phyloP scores from a whole-genome alignment of 2,329 filamentous ascomycete species.

The Kalmusia sp. region DNA sequence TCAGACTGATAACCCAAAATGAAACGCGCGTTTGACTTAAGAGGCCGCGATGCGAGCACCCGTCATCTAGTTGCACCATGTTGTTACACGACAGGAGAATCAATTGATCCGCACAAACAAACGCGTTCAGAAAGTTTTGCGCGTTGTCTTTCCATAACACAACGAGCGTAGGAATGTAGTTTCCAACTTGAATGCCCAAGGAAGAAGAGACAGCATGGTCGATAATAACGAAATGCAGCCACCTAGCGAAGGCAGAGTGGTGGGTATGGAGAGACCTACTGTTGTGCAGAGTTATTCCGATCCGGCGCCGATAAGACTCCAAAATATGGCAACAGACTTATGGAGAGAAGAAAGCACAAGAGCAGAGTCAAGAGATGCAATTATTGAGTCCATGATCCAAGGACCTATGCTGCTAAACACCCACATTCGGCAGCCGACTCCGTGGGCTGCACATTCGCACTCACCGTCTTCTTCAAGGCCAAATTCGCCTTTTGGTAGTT shows the following conservation, averaged over 20 bases:
- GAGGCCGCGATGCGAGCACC: neutral
- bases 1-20: neutral
- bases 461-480: slow-evolving; percentile 9
- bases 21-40: neutral
- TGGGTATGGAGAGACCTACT: neutral
- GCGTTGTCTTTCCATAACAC: neutral
- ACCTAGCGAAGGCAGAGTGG: neutral
- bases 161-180: neutral
- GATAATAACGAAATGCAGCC: neutral
- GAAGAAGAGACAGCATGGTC: neutral
- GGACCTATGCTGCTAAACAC: neutral
- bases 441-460: neutral
- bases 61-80: neutral
- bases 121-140: neutral
- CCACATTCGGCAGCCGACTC: neutral
- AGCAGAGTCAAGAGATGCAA: slow-evolving; percentile 2
- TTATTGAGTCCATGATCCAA: neutral
- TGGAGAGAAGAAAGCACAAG: neutral
- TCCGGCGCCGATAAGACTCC: neutral
- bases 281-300: slow-evolving; percentile 3
- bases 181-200: neutral
- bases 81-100: slow-evolving; percentile 4
- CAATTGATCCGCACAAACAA: neutral
- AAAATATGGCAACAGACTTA: neutral
- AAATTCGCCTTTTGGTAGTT: neutral